Evolutionary conservation across 257 asterid genomes (phyloP), one percentile per base, ranked within the genome.

Genomic region (Coffea eugenioides): DNA sequence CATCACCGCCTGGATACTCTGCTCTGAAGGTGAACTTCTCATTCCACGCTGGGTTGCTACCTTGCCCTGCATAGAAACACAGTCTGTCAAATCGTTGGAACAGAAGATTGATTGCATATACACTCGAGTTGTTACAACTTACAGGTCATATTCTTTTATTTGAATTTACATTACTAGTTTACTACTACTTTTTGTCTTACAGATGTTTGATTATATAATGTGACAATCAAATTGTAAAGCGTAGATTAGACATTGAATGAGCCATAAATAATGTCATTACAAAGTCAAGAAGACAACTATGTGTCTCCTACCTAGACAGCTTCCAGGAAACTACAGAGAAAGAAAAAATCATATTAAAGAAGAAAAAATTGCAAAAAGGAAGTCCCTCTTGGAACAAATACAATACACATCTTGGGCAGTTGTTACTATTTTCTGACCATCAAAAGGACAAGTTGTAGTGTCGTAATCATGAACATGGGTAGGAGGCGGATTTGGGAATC

Each of bases 1-100:
- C 75, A 65, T 86, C 87, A 36, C 41, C 82, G 4, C 71, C 77
- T 1, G 90, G 88, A 82, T 80, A 85, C 16, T 91, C 90, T 25
- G 87, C 92, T 43, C 77, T 81, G 81, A 91, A 93, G 41, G 56
- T 84, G 52, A 93, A 91, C 75, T 80, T 86, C 77, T 93, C 94
- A 57, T 93, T 87, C 97, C 97, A 93, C 52, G 56, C 82, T 7
- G 92, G 92, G 0, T 12, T 82, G 27, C 80, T 85, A 5, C 97
- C 95, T 75, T 85, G 87, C 57, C 92, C 97, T 91, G 83, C 84
- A 83, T 73, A 51, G 20, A n/a, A 12, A n/a, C 31, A 25, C n/a
- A 49, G 6, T 39, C 41, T 56, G 43, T 21, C 73, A 39, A 54
- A 52, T 73, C 27, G 16, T 39, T 75, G 69, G 11, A 3, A 45